A percentile compares a stretch with the other conserved stretches of the same genome.
Conservation (phyloP, 2,329 filamentous ascomycete species). For the Aspergillus latus region DNA sequence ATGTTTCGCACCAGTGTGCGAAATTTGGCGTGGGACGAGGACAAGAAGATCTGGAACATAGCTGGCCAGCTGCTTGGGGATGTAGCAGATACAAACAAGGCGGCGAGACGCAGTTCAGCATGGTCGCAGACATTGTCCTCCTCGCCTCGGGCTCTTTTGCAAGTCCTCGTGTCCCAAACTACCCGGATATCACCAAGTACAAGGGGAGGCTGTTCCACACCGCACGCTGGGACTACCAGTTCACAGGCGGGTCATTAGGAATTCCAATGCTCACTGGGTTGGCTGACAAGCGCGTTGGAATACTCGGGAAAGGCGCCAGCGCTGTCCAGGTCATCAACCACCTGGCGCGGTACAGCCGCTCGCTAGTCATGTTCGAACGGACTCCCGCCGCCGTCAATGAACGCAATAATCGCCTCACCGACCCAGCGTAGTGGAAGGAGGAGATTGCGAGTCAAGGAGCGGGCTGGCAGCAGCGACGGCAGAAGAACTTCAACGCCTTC, state of each 20-base stretch:
- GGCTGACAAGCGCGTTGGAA: not conserved
- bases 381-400: not conserved
- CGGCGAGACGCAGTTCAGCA: too few relatives aligned
- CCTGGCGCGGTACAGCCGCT: not conserved
- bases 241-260: not conserved
- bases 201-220: slow-evolving; percentile 27
- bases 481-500: not conserved
- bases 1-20: slow-evolving; percentile 51
- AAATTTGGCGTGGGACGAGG: slow-evolving; percentile 11
- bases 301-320: not conserved
- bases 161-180: slow-evolving; percentile 24
- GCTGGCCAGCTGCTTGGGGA: too few relatives aligned
- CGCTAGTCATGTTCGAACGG: not conserved
- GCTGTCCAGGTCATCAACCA: not conserved
- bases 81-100: too few relatives aligned
- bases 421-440: not conserved
- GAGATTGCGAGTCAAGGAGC: not conserved
- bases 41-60: not conserved
- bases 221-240: slow-evolving; percentile 27
- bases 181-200: slow-evolving; percentile 25
- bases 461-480: not conserved
- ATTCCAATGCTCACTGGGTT: not conserved
- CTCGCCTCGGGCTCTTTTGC: not conserved
- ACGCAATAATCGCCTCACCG: not conserved
- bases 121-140: slow-evolving; percentile 4